phyloP scores from a whole-genome alignment of 1,284 basidiomycete species.

The Xerocomus amazonicus region DNA sequence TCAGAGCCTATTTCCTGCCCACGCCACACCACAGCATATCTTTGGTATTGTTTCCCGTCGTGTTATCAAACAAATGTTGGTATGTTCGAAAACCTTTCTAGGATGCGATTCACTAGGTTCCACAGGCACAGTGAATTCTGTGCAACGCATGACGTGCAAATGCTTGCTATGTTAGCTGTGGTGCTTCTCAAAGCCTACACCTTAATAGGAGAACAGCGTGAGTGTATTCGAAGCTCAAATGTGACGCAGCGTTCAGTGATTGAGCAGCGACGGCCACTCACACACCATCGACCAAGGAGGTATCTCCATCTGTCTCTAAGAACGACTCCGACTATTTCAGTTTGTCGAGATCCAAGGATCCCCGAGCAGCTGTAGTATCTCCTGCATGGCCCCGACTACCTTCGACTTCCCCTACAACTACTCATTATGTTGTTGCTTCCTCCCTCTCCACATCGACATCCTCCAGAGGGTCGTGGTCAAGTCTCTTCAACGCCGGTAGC shows the following conservation, averaged over 20 bases:
- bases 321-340: slow-evolving; percentile 48
- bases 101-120: slow-evolving; percentile 9
- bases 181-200: slow-evolving; percentile 53
- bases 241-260: background rate
- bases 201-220: slow-evolving; percentile 27
- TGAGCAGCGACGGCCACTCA: slow-evolving; percentile 1
- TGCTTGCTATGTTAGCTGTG: slow-evolving; percentile 75
- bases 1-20: slow-evolving; percentile 45
- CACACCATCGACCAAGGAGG: slow-evolving; percentile 21
- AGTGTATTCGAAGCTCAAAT: slow-evolving; percentile 2
- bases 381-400: slow-evolving; percentile 36
- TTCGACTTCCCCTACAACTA: slow-evolving; percentile 34
- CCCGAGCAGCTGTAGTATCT: slow-evolving; percentile 27
- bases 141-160: slow-evolving; percentile 70
- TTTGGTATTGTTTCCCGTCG: slow-evolving; percentile 32
- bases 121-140: slow-evolving; percentile 63
- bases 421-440: slow-evolving; percentile 32
- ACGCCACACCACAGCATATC: slow-evolving; percentile 16
- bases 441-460: slow-evolving; percentile 46
- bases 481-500: slow-evolving; percentile 59
- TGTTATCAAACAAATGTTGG: slow-evolving; percentile 46
- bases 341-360: slow-evolving; percentile 36
- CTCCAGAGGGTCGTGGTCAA: slow-evolving; percentile 74
- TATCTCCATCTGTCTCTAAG: slow-evolving; percentile 18
- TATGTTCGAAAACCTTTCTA: slow-evolving; percentile 9